Evolutionary conservation across 805 yeast genomes (phyloP).

Genomic region (Candida suzukii): DNA sequence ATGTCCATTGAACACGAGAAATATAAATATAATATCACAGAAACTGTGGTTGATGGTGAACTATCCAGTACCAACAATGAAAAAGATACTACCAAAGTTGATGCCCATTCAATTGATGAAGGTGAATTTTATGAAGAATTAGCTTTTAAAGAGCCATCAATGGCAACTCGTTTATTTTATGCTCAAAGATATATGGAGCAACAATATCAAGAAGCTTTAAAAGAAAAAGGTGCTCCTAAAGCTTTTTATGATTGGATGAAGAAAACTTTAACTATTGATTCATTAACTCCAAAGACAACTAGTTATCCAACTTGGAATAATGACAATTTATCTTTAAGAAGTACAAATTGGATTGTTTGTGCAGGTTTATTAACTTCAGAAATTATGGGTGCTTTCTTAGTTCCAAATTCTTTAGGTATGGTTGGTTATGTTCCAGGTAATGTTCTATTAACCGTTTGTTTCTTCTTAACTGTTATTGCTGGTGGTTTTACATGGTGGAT

Average conservation of each 20-base stretch:
- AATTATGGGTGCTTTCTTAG: conserved; percentile 16
- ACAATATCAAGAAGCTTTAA: conserved; percentile 9
- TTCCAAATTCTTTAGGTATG: conserved; percentile 9
- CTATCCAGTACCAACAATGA: not conserved
- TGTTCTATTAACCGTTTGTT: conserved; percentile 8
- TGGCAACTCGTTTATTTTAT: conserved; percentile 8
- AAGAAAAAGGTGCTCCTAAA: conserved; percentile 3
- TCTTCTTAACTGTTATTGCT: conserved; percentile 28
- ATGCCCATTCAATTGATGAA: not conserved
- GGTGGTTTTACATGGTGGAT: conserved; percentile 32
- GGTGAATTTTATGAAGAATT: not conserved
- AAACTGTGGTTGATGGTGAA: not conserved
- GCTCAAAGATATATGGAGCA: conserved; percentile 15
- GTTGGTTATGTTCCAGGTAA: conserved; percentile 12
- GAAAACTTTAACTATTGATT: conserved; percentile 5
- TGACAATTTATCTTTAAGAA: conserved; percentile 9
- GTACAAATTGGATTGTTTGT: conserved; percentile 13
- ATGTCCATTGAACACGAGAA: not conserved
- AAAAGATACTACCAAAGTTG: not conserved
- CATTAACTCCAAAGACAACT: conserved; percentile 2
- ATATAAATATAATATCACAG: not conserved
- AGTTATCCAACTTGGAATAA: conserved; percentile 12
- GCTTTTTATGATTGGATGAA: conserved; percentile 5
- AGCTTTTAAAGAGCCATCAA: not conserved
- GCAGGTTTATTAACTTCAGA: conserved; percentile 16